These are phyloP conservation scores for Plantago coronopus DNA, from an alignment of 305 asterid genomes.

Conservation along the genomic window DNA sequence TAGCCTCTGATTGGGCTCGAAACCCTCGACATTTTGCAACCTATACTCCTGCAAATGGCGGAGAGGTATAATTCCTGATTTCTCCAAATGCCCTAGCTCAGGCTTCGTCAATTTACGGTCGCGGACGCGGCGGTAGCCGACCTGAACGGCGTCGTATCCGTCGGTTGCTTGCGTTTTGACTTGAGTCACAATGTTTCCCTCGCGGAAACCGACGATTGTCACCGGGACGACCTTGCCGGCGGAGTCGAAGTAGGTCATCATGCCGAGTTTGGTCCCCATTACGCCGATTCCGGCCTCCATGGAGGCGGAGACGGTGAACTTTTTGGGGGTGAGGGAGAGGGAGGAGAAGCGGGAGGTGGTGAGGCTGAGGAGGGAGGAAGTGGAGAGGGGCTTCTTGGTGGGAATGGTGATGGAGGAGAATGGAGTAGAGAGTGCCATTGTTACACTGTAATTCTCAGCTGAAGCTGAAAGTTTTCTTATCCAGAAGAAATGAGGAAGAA, in stretches of 20 bases:
- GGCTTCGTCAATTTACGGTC: conserved; percentile 86
- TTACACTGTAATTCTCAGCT: not conserved
- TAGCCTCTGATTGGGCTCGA: conserved; percentile 68
- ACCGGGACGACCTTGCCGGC: conserved; percentile 76
- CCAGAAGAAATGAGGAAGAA: not conserved
- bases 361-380: conserved; percentile 48
- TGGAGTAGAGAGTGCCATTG: conserved; percentile 41
- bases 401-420: conserved; percentile 34
- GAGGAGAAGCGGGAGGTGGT: conserved; percentile 38
- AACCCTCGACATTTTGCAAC: conserved; percentile 61
- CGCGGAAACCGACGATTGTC: conserved; percentile 86
- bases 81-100: conserved; percentile 84
- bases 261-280: conserved; percentile 87
- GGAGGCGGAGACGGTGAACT: conserved; percentile 48
- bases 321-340: conserved; percentile 41
- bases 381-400: conserved; percentile 26
- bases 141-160: conserved; percentile 83
- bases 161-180: conserved; percentile 73
- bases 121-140: conserved; percentile 78
- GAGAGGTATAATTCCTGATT: conserved; percentile 78
- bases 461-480: not conserved
- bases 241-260: conserved; percentile 84
- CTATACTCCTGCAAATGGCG: conserved; percentile 91
- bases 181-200: conserved; percentile 85
- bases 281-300: conserved; percentile 90